Evolutionary conservation across 306 rosid species (phyloP).

Genomic region (Lotus japonicus): DNA sequence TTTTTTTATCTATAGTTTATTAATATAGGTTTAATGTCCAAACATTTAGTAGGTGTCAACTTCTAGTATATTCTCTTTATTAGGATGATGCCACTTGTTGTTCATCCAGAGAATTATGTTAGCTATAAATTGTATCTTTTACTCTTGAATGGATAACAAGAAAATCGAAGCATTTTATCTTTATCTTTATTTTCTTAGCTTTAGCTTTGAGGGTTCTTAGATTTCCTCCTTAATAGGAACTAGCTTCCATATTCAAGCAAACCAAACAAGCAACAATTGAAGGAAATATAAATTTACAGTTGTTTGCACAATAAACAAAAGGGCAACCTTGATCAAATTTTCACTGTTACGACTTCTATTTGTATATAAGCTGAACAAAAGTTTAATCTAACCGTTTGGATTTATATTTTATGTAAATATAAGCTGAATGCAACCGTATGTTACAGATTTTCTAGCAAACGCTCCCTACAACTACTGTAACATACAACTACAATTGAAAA

Average conservation of each 20-base stretch:
- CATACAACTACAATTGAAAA: neutral
- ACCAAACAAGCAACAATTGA: neutral
- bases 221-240: too few species aligned
- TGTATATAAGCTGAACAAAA: constrained; percentile 1
- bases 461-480: constrained; percentile 2
- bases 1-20: too few species aligned
- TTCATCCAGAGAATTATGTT: too few species aligned
- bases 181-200: too few species aligned
- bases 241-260: neutral
- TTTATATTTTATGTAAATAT: constrained; percentile 13
- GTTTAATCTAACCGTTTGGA: neutral
- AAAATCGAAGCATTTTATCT: too few species aligned
- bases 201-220: too few species aligned
- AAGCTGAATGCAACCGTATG: neutral
- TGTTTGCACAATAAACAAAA: neutral
- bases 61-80: too few species aligned
- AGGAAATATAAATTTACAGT: neutral
- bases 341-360: neutral
- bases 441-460: constrained; percentile 6
- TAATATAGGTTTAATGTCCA: too few species aligned
- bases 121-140: too few species aligned
- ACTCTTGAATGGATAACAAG: too few species aligned
- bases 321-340: neutral
- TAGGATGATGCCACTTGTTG: too few species aligned
- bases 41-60: too few species aligned